Conservation (phyloP, 352 stramenopile genomes). For the Pythium sp. region DNA sequence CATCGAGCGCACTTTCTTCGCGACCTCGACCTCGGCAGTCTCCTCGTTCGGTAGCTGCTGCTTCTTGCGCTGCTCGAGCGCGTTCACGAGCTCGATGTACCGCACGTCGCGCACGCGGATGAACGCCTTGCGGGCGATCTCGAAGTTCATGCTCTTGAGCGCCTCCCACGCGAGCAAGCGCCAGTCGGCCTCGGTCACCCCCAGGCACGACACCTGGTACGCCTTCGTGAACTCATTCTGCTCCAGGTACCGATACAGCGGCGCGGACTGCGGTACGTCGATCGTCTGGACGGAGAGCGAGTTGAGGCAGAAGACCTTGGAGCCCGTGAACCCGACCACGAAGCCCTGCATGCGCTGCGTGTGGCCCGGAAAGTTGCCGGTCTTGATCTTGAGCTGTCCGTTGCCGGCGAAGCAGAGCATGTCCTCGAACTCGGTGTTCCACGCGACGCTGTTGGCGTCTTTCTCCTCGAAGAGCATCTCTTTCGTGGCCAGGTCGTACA, state of each 20-base stretch:
- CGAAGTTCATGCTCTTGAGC: slow-evolving; percentile 83
- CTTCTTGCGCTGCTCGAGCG: slow-evolving; percentile 75
- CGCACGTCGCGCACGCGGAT: slow-evolving; percentile 89
- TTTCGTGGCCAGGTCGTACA: slow-evolving; percentile 91
- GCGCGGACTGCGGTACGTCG: slow-evolving; percentile 88
- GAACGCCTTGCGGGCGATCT: slow-evolving; percentile 84
- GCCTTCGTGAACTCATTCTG: slow-evolving; percentile 85
- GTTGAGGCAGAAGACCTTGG: slow-evolving; percentile 92
- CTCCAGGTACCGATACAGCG: slow-evolving; percentile 90
- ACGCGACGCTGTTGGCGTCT: slow-evolving; percentile 88
- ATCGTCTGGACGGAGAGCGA: slow-evolving; percentile 84
- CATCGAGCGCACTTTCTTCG: slow-evolving; percentile 60
- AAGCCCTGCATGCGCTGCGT: slow-evolving; percentile 90
- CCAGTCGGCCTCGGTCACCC: slow-evolving; percentile 93
- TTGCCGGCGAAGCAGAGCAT: slow-evolving; percentile 93
- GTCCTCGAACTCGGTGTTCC: slow-evolving; percentile 93
- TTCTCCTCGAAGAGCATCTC: slow-evolving; percentile 87
- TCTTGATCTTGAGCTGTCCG: slow-evolving; percentile 90
- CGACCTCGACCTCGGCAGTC: slow-evolving; percentile 27
- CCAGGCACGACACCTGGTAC: slow-evolving; percentile 90
- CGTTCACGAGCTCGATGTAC: slow-evolving; percentile 89
- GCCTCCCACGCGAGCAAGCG: slow-evolving; percentile 81
- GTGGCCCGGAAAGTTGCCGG: slow-evolving; percentile 86
- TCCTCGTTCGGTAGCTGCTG: slow-evolving; percentile 44
- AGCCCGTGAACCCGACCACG: slow-evolving; percentile 90